These are phyloP conservation scores for Asterella californica DNA, from an alignment of 225 moss, liverwort and hornwort species.

Conservation along the genomic window DNA sequence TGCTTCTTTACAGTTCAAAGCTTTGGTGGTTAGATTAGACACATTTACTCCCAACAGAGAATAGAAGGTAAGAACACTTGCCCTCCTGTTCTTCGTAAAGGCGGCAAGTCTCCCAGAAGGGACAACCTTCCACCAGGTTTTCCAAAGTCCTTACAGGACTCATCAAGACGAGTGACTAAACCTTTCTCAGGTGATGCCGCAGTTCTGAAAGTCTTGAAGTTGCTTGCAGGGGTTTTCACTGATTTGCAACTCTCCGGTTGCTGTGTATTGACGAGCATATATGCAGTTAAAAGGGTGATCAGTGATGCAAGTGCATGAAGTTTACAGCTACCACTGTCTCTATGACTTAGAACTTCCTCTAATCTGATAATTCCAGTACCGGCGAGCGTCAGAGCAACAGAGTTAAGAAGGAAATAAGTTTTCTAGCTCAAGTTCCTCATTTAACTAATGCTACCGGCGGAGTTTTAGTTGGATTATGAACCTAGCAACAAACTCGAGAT, in stretches of 20 bases:
- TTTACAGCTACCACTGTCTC: background rate
- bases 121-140: conserved; percentile 13
- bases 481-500: background rate
- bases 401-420: background rate
- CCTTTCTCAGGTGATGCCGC: conserved; percentile 4
- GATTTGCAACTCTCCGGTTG: conserved; percentile 14
- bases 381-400: no score
- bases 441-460: background rate
- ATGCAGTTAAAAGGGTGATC: background rate
- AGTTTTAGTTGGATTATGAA: background rate
- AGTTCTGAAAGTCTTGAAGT: conserved; percentile 3
- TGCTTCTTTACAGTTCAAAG: background rate
- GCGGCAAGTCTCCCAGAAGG: conserved; percentile 24
- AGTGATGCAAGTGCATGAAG: background rate
- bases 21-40: background rate
- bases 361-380: background rate
- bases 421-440: background rate
- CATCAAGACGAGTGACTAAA: background rate
- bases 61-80: conserved; percentile 5
- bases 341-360: background rate
- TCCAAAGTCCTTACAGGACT: conserved; percentile 4
- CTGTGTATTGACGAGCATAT: conserved; percentile 3
- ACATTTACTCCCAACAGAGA: background rate
- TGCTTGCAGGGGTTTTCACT: conserved; percentile 6
- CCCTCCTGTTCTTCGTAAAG: conserved; percentile 30